Conservation (phyloP, 2,329 filamentous ascomycete genomes). For the Arthrobotrys musiformis region DNA sequence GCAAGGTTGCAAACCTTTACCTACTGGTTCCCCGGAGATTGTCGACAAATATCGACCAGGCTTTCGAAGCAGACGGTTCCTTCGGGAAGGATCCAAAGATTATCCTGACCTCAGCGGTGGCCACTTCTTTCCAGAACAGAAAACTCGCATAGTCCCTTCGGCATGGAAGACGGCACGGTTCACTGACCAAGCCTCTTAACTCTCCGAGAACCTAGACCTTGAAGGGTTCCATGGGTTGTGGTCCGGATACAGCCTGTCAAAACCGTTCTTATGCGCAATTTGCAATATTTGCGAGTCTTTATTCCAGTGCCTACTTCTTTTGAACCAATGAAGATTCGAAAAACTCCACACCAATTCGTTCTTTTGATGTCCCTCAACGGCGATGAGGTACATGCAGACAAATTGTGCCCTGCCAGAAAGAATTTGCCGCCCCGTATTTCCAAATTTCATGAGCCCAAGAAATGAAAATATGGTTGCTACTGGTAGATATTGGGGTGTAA, state of each 20-base stretch:
- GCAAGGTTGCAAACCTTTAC: slow-evolving; percentile 25
- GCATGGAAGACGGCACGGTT: slow-evolving; percentile 52
- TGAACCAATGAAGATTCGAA: slow-evolving; percentile 50
- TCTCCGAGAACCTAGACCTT: slow-evolving; percentile 56
- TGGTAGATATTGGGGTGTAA: slow-evolving; percentile 20
- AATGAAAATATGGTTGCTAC: neutral
- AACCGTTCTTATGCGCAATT: slow-evolving; percentile 56
- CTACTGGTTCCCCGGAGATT: slow-evolving; percentile 51
- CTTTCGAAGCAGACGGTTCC: slow-evolving; percentile 53
- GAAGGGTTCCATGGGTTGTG: slow-evolving; percentile 39
- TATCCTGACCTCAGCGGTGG: slow-evolving; percentile 45
- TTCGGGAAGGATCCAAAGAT: slow-evolving; percentile 55
- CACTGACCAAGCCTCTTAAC: slow-evolving; percentile 49
- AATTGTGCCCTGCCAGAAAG: slow-evolving; percentile 11
- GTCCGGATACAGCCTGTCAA: slow-evolving; percentile 54
- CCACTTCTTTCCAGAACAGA: slow-evolving; percentile 54
- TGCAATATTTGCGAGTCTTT: slow-evolving; percentile 34
- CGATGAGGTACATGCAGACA: slow-evolving; percentile 27
- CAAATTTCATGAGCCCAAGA: slow-evolving; percentile 15
- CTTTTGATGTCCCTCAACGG: slow-evolving; percentile 26
- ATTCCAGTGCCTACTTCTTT: slow-evolving; percentile 18
- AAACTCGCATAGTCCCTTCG: slow-evolving; percentile 50
- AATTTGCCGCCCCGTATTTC: slow-evolving; percentile 41
- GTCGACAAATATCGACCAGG: slow-evolving; percentile 46
- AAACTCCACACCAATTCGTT: slow-evolving; percentile 56